Conservation (phyloP, 2,329 filamentous ascomycete genomes). For the Alternaria conjuncta region DNA sequence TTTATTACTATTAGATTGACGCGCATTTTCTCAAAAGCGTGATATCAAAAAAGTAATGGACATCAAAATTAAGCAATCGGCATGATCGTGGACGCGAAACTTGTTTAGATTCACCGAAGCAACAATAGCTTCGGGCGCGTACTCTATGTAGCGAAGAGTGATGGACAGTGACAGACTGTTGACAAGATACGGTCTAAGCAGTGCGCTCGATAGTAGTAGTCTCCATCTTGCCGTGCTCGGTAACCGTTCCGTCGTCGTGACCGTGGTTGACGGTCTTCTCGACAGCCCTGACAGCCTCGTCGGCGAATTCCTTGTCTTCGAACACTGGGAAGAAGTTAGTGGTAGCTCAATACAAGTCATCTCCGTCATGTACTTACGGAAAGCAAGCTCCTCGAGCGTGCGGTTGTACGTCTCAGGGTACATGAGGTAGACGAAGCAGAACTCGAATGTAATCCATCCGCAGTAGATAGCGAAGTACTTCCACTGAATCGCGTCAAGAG, state of each 20-base stretch:
- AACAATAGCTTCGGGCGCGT: background rate
- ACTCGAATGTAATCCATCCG: slow-evolving; percentile 61
- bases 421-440: slow-evolving; percentile 64
- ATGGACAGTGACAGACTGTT: background rate
- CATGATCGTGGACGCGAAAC: background rate
- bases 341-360: background rate
- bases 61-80: background rate
- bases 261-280: slow-evolving; percentile 44
- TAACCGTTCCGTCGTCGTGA: slow-evolving; percentile 9
- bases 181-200: slow-evolving; percentile 5
- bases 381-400: slow-evolving; percentile 66
- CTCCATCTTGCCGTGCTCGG: background rate
- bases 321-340: slow-evolving; percentile 38
- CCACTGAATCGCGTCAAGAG: slow-evolving; percentile 62
- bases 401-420: slow-evolving; percentile 66
- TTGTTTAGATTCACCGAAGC: background rate
- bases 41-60: background rate
- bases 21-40: background rate
- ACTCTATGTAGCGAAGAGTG: background rate
- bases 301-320: slow-evolving; percentile 44
- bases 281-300: slow-evolving; percentile 40
- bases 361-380: slow-evolving; percentile 29
- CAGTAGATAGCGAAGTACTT: slow-evolving; percentile 64
- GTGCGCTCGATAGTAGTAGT: slow-evolving; percentile 21
- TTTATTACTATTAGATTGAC: background rate